Base-by-base conservation (phyloP, 805 yeast genomes). In the Ogataea ramenticola region DNA sequence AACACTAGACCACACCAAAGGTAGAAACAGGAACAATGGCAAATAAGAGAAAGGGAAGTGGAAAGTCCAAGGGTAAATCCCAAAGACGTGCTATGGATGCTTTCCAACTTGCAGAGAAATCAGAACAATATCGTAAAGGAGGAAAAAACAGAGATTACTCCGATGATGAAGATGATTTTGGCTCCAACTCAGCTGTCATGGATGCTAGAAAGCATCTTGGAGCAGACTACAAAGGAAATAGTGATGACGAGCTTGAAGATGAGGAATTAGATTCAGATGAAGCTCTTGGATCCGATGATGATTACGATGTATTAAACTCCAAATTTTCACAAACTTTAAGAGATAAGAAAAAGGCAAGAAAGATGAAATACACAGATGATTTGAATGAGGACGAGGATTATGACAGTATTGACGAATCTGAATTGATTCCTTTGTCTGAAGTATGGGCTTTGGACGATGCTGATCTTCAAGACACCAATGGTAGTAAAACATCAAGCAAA, bases 361-460 rank as follows among this genome's bases (percentile, higher is more conserved):
- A 29, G n/a, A 21, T 16, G 17, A 17, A 55, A 11, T 8, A 31
- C 9, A 21, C n/a, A 12, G 60, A 59, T 26, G 65, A 63, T 3
- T 71, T 62, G n/a, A 66, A 64, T 15, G 75, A 71, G 9, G 79
- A 71, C 16, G 81, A 75, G n/a, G 37, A 77, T 12, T 84, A 86
- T 56, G 75, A 75, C 22, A 81, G 90, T 56, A 71, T 85, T 36
- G 96, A 87, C 54, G 96, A 87, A 57, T 68, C 63, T 27, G 85
- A 87, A 51, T 70, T 89, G 43, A 73, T 84, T 46, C 77, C 95
- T 0, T 68, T 89, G 34, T 83, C 95, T n/a, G 89, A 82, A 52
- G 89, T 86, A 3, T 88, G 96, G 96, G 96, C 85, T 56, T 62
- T 79, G 63, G 93, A 86, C 58, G 87, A 81, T 29, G 65, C 60